phyloP scores from a whole-genome alignment of 495 filamentous ascomycete genomes.

The Mytilinidion resinicola region DNA sequence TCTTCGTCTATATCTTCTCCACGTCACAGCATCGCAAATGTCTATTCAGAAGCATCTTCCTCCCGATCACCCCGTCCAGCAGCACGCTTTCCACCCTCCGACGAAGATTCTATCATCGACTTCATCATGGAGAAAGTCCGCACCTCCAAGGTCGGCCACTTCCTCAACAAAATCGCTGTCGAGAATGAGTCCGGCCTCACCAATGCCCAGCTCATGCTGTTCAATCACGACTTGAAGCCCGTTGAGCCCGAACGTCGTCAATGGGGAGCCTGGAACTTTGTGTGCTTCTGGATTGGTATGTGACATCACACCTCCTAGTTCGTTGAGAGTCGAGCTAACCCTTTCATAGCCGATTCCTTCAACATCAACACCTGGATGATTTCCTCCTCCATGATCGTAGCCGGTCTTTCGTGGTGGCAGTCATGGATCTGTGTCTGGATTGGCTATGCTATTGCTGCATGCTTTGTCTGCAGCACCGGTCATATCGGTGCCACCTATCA shows the following conservation, averaged over 20 bases:
- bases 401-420: constrained; percentile 90
- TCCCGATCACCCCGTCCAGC: background rate
- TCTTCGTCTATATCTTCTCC: constrained; percentile 5
- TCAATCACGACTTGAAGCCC: constrained; percentile 81
- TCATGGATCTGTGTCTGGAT: constrained; percentile 71
- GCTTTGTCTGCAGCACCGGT: constrained; percentile 71
- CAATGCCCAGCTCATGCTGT: constrained; percentile 82
- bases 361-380: constrained; percentile 99
- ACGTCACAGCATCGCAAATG: constrained; percentile 2
- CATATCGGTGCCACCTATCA: constrained; percentile 53
- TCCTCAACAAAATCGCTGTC: constrained; percentile 57
- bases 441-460: constrained; percentile 70
- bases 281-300: constrained; percentile 50
- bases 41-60: background rate
- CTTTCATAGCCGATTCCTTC: constrained; percentile 65
- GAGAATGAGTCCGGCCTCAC: constrained; percentile 70
- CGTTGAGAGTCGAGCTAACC: too few species aligned
- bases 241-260: constrained; percentile 77
- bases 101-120: constrained; percentile 16
- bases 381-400: constrained; percentile 70
- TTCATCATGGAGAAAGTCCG: constrained; percentile 37
- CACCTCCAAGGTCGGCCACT: constrained; percentile 23
- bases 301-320: background rate
- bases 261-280: constrained; percentile 86
- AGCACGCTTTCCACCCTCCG: background rate